A percentile compares a stretch with the other conserved stretches of the same genome.
phyloP scores from a whole-genome alignment of 768 basidiomycete genomes.

The Termitomyces eurrhizus region DNA sequence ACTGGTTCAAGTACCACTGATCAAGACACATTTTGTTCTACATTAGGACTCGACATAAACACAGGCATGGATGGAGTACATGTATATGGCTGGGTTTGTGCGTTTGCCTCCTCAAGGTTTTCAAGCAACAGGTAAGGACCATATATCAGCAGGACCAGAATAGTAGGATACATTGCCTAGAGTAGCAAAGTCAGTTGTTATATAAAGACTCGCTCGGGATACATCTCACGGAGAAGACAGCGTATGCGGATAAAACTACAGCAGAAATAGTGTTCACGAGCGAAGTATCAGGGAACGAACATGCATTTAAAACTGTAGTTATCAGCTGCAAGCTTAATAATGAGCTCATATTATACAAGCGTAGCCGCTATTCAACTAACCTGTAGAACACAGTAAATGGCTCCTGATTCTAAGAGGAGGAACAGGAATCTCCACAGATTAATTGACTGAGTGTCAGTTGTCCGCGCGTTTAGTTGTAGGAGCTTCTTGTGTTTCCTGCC shows the following conservation, averaged over 20 bases:
- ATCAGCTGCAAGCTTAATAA: neutral
- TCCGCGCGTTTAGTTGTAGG: neutral
- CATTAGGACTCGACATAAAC: neutral
- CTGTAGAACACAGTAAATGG: constrained; percentile 1
- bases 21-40: neutral
- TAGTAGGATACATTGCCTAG: constrained; percentile 8
- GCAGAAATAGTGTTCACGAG: constrained; percentile 1
- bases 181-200: neutral
- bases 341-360: neutral
- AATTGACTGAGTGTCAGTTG: neutral
- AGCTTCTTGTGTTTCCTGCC: constrained; percentile 1
- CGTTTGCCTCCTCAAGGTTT: neutral
- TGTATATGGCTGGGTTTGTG: neutral
- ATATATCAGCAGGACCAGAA: neutral
- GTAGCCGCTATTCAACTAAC: neutral
- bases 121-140: neutral
- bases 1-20: too few species aligned
- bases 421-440: constrained; percentile 3
- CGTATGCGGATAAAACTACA: neutral
- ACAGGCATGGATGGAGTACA: constrained; percentile 2
- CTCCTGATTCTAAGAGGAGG: constrained; percentile 3
- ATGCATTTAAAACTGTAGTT: neutral
- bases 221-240: constrained; percentile 1
- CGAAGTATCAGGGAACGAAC: neutral
- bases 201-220: neutral